Evolutionary conservation across 2,329 filamentous ascomycete species (phyloP).

Genomic region (Xylaria sp.): DNA sequence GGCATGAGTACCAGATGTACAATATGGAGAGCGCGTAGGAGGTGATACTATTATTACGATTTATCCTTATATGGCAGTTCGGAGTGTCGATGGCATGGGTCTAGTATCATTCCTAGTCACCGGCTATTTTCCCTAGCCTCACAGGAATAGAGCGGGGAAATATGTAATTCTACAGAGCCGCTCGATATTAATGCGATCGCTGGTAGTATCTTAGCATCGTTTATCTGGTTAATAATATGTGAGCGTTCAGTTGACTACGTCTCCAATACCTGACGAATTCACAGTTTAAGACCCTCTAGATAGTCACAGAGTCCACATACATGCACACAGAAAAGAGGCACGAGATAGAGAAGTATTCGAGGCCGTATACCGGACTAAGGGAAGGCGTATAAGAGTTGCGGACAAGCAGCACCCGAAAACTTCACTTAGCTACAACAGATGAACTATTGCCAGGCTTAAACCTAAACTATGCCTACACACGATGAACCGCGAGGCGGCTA

Average conservation of each 20-base stretch:
- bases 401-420: slow-evolving; percentile 16
- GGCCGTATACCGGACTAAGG: slow-evolving; percentile 10
- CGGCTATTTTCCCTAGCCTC: slow-evolving; percentile 40
- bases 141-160: not conserved
- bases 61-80: slow-evolving; percentile 42
- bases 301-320: not conserved
- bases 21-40: not conserved
- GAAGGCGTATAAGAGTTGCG: slow-evolving; percentile 12
- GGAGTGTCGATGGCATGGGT: slow-evolving; percentile 34
- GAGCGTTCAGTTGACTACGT: not conserved
- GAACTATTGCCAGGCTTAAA: not conserved
- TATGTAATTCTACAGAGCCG: not conserved
- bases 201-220: not conserved
- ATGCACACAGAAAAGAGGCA: not conserved
- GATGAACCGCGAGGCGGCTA: slow-evolving; percentile 3
- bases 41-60: slow-evolving; percentile 3
- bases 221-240: not conserved
- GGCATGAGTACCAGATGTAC: not conserved
- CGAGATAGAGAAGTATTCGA: not conserved
- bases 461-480: not conserved
- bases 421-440: slow-evolving; percentile 1
- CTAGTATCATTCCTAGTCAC: slow-evolving; percentile 25
- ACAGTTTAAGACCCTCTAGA: not conserved
- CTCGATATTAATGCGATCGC: not conserved
- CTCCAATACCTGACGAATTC: not conserved